Percentiles rank a stretch among this genome's conserved stretches.
Conservation (phyloP, 768 basidiomycete species). For the Polyporus arcularius region DNA sequence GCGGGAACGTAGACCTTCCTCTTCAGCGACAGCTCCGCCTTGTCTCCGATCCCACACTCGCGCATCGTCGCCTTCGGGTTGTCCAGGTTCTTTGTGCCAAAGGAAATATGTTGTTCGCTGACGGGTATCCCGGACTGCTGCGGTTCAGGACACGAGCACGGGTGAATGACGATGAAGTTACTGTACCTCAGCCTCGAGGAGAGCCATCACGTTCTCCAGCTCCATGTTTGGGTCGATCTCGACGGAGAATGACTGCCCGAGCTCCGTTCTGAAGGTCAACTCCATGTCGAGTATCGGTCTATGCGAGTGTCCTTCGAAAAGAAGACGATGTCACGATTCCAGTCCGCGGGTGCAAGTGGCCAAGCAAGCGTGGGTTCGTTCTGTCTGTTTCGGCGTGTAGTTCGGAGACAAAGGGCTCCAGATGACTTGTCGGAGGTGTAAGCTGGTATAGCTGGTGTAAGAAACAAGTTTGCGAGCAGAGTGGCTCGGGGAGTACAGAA, state of each 20-base stretch:
- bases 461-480: no score
- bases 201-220: slow-evolving; percentile 88
- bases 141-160: not conserved
- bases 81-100: slow-evolving; percentile 64
- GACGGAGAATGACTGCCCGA: slow-evolving; percentile 62
- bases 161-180: not conserved
- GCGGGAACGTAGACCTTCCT: slow-evolving; percentile 56
- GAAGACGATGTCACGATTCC: no score
- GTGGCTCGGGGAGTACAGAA: no score
- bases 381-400: no score
- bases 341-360: no score
- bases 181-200: slow-evolving; percentile 92
- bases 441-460: no score
- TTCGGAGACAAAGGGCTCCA: no score
- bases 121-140: slow-evolving; percentile 72
- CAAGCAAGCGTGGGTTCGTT: no score
- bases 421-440: no score
- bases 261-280: slow-evolving; percentile 70
- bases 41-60: slow-evolving; percentile 61
- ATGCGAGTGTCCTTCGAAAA: no score
- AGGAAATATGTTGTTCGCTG: slow-evolving; percentile 71
- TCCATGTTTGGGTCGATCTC: slow-evolving; percentile 93
- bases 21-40: slow-evolving; percentile 68
- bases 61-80: slow-evolving; percentile 70
- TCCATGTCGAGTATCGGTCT: slow-evolving; percentile 58